A percentile compares a stretch with the other conserved stretches of the same genome.
These are phyloP conservation scores for Annulohypoxylon maeteangense DNA, from an alignment of 495 filamentous ascomycete genomes.

Conservation along the genomic window DNA sequence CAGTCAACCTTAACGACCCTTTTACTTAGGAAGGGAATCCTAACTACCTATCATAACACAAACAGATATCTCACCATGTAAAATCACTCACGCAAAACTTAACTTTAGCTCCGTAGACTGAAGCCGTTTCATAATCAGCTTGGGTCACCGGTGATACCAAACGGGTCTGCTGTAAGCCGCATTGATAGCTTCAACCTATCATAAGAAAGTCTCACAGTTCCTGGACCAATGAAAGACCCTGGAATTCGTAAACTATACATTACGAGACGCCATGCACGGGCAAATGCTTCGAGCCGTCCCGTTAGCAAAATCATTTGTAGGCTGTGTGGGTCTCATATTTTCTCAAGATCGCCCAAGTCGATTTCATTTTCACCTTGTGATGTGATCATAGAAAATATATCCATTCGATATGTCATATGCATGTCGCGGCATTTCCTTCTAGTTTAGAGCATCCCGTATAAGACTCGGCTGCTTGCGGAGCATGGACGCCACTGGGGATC, in stretches of 20 bases:
- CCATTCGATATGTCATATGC: slow-evolving; percentile 26
- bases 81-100: neutral
- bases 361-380: neutral
- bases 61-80: neutral
- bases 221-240: neutral
- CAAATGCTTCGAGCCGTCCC: slow-evolving; percentile 28
- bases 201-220: neutral
- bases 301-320: neutral
- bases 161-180: slow-evolving; percentile 21
- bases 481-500: neutral
- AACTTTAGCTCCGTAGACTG: neutral
- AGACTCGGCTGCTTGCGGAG: slow-evolving; percentile 22
- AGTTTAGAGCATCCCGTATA: neutral
- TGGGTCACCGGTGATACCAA: neutral
- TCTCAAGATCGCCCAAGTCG: neutral
- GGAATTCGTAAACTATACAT: neutral
- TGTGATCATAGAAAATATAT: neutral
- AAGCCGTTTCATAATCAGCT: neutral
- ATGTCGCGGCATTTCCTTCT: slow-evolving; percentile 12
- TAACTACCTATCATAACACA: neutral
- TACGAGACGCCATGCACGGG: slow-evolving; percentile 10
- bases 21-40: neutral
- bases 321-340: neutral
- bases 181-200: slow-evolving; percentile 1
- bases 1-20: slow-evolving; percentile 10